Evolutionary conservation across 805 yeast genomes (phyloP), one percentile per base, ranked within the genome.

Genomic region (Metschnikowia orientalis): DNA sequence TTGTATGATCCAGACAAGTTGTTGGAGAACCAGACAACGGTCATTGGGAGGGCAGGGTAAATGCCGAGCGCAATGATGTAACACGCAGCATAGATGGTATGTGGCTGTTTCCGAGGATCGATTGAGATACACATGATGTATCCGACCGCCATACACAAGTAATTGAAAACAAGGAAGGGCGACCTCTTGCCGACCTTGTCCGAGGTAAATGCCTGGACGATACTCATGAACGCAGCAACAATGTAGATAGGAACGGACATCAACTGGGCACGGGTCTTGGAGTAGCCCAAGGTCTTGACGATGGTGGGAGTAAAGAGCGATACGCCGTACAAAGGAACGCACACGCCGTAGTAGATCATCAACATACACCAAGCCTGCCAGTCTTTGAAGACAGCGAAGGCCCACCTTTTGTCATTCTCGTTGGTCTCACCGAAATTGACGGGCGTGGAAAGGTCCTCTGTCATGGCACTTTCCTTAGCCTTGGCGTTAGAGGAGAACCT

Each of bases 261-360:
- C 8, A 68, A 55, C 45, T 70, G 74, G 0, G 73, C 63, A 12
- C 45, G 50, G 18, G 62, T 55, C 17, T 57, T 52, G 26, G 64
- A 47, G 47, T 67, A 69, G 1, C 75, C 75, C 53, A 70, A 53
- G 33, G 54, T 57, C 28, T 49, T 60, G 37, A 70, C 59, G 38
- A 70, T 63, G 3, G 73, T 59, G 7, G 75, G 75, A 19, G 70
- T 44, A 37, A 70, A 69, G 12, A 65, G 57, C 14, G 73, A 59
- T 13, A 67, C 40, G 8, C 59, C 65, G 35, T 63, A 63, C 5
- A 57, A 49, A 16, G 68, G 64, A 18, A 55, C 51, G 36, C 49
- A 46, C 15, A 55, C 41, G 6, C 57, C 61, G 47, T 50, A 51
- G 39, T 57, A 54, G 25, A 49, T 35, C 15, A 56, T 29, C 23